Base-by-base conservation (phyloP, 768 basidiomycete species). In the Russula virescens region DNA sequence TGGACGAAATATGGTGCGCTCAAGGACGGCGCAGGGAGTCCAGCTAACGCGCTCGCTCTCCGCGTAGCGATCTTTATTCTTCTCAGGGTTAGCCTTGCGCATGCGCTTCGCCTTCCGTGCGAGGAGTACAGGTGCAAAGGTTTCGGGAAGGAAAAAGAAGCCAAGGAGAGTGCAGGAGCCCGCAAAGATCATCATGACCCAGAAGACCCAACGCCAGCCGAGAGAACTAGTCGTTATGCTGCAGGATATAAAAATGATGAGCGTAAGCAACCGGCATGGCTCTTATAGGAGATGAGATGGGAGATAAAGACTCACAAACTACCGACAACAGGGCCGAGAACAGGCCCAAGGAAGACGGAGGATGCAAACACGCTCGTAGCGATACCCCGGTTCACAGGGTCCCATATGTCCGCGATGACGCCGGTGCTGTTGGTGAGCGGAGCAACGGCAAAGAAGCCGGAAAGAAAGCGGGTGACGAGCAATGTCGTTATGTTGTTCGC, bases 141-240 rank as follows among this genome's bases (percentile, higher is more conserved):
- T 88, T 73, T 90, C 88, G 0, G 86, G 86, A 0, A 87, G 73
- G 62, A 80, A 69, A 28, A 82, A 57, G 25, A 81, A 59, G 35
- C 76, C 72, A 53, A 83, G 63, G 11, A 78, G 9, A 3, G 80
- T 81, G 69, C 83, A 83, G 5, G 71, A 68, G 0, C 79, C 81
- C 0, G 84, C 81, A 63, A 85, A 83, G 16, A 86, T 81, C 77
- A 86, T 81, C 81, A 82, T 83, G 58, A 87, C 78, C 83, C 85
- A 87, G 74, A 83, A 88, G 1, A 87, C 77, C 83, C 83, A 87
- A 67, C 84, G 69, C 86, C 86, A 90, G 5, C 77, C 79, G 26
- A 66, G 62, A 13, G 21, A 34, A 45, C 58, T 60, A 2, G 43
- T 35, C 0, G 46, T 64, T 19, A 62, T 34, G 40, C 65, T 66